Percentiles rank a stretch among this genome's conserved stretches.
These are phyloP conservation scores for Citeromyces nyonsensis DNA, from an alignment of 805 yeast genomes.

Conservation along the genomic window DNA sequence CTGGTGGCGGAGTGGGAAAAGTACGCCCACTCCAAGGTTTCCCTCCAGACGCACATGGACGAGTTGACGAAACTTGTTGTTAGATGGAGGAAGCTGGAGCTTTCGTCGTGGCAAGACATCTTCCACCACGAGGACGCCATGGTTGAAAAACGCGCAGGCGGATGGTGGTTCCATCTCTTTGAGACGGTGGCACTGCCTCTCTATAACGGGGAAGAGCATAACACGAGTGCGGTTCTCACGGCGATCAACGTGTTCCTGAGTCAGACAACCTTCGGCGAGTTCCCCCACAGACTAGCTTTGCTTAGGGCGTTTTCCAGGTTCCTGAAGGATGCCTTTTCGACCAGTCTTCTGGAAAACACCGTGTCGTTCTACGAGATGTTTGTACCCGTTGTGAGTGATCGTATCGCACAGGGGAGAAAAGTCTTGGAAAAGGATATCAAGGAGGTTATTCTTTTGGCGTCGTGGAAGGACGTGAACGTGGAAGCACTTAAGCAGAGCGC, in stretches of 20 bases:
- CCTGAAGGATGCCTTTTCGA: constrained; percentile 10
- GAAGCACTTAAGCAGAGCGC: constrained; percentile 93
- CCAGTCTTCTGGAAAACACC: constrained; percentile 22
- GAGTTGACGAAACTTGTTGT: constrained; percentile 57
- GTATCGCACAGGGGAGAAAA: constrained; percentile 28
- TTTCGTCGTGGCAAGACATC: constrained; percentile 71
- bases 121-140: constrained; percentile 47
- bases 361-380: constrained; percentile 58
- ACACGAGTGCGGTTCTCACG: constrained; percentile 21
- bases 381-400: constrained; percentile 25
- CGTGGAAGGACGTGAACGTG: constrained; percentile 94
- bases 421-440: constrained; percentile 61
- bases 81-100: constrained; percentile 81
- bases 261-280: constrained; percentile 69
- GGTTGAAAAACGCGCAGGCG: constrained; percentile 36
- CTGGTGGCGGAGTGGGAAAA: constrained; percentile 87
- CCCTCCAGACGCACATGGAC: constrained; percentile 39
- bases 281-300: constrained; percentile 36
- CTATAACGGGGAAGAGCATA: constrained; percentile 20
- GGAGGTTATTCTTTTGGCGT: constrained; percentile 78
- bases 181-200: constrained; percentile 56
- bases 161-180: constrained; percentile 87
- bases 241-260: constrained; percentile 67
- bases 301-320: constrained; percentile 53
- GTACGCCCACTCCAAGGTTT: constrained; percentile 68